Base-by-base conservation (phyloP, 371 early-diverging fungal species). In the Amoeboaphelidium occidentale region DNA sequence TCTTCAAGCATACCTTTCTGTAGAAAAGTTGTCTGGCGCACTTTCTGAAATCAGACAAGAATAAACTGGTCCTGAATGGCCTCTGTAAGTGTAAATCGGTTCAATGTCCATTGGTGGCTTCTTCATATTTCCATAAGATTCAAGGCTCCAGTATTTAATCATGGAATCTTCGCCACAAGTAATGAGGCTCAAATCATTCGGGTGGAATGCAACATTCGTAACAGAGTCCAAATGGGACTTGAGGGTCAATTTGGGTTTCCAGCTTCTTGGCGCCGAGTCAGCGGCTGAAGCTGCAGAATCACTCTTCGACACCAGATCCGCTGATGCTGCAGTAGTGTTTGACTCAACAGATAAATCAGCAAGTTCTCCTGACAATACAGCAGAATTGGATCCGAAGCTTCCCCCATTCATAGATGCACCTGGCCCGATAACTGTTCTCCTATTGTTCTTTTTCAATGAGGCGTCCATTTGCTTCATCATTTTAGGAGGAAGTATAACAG, bases 121-220 rank as follows among this genome's bases (percentile, higher is more conserved):
- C 13, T 46, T 46, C 13, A 20, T 26, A 25, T 24, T 46, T 61
- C 23, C 55, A 25, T 21, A 55, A 44, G 43, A 67, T 61, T 45
- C 32, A 21, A 76, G 46, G 47, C 72, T 73, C 83, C 83, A 84
- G 25, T 81, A 59, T 53, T 81, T 83, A 32, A 79, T 75, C 1
- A 84, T 84, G 2, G 74, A 71, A 61, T 88, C 89, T 51, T 88
- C 85, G 1, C 82, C 80, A 4, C 76, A 81, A 1, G 83, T 73
- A 13, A 78, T 64, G 23, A 84, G 56, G 0, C 73, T 57, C 50
- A 67, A 63, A 42, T 75, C 73, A 3, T 44, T 55, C 17, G 75
- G 70, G 54, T 83, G 79, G 51, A 81, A 81, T 21, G 66, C 64
- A 10, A 83, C 64, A 2, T 77, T 57, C 24, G 84, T 68, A 2